Evolutionary conservation across 1,284 basidiomycete species (phyloP).

Genomic region (Ustilago xerochloae): DNA sequence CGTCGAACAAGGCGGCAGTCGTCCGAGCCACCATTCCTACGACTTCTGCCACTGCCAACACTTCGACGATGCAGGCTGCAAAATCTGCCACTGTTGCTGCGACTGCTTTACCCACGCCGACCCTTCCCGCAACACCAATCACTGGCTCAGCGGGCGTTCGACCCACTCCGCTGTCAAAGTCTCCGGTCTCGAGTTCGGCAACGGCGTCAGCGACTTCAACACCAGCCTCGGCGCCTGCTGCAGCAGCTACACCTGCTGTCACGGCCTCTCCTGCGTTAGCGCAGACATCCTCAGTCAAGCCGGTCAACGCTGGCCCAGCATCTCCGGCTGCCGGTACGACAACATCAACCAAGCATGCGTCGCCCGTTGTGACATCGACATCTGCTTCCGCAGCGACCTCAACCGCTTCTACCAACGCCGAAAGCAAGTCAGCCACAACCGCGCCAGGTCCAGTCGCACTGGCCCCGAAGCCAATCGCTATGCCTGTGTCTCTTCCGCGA

Average conservation of each 20-base stretch:
- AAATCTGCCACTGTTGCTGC: constrained; percentile 4
- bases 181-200: not conserved
- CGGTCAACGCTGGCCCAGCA: not conserved
- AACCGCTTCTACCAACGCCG: not conserved
- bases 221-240: not conserved
- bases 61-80: not conserved
- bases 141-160: constrained; percentile 10
- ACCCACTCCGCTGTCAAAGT: constrained; percentile 9
- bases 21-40: constrained; percentile 15
- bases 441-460: constrained; percentile 6
- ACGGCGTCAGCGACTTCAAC: not conserved
- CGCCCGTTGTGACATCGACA: not conserved
- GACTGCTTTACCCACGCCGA: constrained; percentile 23
- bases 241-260: not conserved
- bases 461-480: constrained; percentile 24
- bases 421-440: constrained; percentile 12
- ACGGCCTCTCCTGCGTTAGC: not conserved
- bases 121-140: constrained; percentile 26
- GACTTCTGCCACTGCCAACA: not conserved
- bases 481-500: constrained; percentile 35
- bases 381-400: not conserved
- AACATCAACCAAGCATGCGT: constrained; percentile 4
- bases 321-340: not conserved
- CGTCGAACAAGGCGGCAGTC: constrained; percentile 1
- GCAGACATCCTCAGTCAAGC: not conserved